Evolutionary conservation across 176 grass and related monocot genomes (phyloP), one percentile per base, ranked within the genome.

Genomic region (Oryza australiensis): DNA sequence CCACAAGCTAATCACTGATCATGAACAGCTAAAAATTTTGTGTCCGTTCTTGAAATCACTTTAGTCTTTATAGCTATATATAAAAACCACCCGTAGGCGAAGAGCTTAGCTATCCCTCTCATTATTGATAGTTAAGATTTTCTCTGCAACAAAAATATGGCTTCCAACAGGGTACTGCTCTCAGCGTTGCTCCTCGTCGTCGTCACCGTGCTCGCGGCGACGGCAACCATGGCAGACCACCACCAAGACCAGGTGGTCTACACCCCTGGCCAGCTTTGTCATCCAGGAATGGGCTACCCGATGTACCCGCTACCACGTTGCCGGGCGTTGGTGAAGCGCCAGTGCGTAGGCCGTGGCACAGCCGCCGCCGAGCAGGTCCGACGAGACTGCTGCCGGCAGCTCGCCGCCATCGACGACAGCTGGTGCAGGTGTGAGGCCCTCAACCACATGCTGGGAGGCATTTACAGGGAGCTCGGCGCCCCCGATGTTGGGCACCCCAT

Each of bases 291-390:
- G 51, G 73, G 73, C 20, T 34, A 13, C 49, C 49, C 49, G 11
- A 5, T 37, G 49, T 60, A 75, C 73, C 20, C 73, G 22, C 32
- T 75, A 10, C 73, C 73, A 1, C 73, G 73, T 22, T 75, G 73
- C 49, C 28, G 49, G 28, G 73, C 29, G 12, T 20, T 57, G 49
- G 73, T 60, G 18, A 75, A 75, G 30, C 49, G 16, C 8, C 28
- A 75, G 49, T 75, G 73, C 30, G 2, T 15, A 1, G 20, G 51
- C 12, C 43, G 13, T 5, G 43, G 43, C 43, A 41, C 38, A 9
- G 43, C 34, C 34, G 34, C 34, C 34, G 34, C 34, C 40, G 70
- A 43, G 14, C 6, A 3, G 0, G 70, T 72, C n/a, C 40, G 70
- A 7, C 38, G 12, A 26, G 40, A 70, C 22, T 70, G 68, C 68